A percentile compares a stretch with the other conserved stretches of the same genome.
These are phyloP conservation scores for Suillus brevipes DNA, from an alignment of 768 basidiomycete species.

Conservation along the genomic window DNA sequence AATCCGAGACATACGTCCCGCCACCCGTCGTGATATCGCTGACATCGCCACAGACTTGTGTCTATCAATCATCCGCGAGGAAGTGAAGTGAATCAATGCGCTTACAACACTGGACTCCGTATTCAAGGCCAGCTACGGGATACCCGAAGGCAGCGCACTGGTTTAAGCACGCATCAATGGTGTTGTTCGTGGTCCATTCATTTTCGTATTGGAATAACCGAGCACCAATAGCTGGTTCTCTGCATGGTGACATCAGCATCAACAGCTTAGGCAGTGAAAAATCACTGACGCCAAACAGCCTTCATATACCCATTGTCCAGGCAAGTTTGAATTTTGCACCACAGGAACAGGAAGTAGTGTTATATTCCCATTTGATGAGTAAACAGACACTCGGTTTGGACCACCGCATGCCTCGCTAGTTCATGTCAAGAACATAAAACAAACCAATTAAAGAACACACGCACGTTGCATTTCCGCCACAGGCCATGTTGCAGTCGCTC, in stretches of 20 bases:
- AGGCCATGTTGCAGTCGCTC: constrained; percentile 69
- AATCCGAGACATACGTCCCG: constrained; percentile 34
- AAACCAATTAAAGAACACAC: constrained; percentile 19
- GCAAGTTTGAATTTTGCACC: constrained; percentile 54
- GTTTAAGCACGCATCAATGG: constrained; percentile 60
- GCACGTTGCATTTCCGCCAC: constrained; percentile 66
- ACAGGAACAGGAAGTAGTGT: constrained; percentile 59
- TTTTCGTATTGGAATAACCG: constrained; percentile 64
- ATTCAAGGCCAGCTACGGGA: constrained; percentile 69
- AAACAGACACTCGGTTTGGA: constrained; percentile 69
- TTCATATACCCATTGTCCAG: constrained; percentile 62
- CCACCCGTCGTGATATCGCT: constrained; percentile 45
- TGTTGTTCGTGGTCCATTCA: constrained; percentile 60
- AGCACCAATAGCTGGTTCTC: constrained; percentile 44
- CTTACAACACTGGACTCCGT: constrained; percentile 73
- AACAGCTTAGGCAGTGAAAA: neutral
- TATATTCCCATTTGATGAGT: constrained; percentile 52
- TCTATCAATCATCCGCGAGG: neutral
- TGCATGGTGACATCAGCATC: constrained; percentile 22
- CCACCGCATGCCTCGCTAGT: constrained; percentile 71
- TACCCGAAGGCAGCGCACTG: constrained; percentile 75
- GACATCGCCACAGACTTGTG: constrained; percentile 64
- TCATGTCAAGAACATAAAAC: constrained; percentile 12
- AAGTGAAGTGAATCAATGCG: constrained; percentile 12
- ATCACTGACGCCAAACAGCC: constrained; percentile 63